Evolutionary conservation across 1,284 basidiomycete species (phyloP).

Genomic region (Vanrija pseudolonga): DNA sequence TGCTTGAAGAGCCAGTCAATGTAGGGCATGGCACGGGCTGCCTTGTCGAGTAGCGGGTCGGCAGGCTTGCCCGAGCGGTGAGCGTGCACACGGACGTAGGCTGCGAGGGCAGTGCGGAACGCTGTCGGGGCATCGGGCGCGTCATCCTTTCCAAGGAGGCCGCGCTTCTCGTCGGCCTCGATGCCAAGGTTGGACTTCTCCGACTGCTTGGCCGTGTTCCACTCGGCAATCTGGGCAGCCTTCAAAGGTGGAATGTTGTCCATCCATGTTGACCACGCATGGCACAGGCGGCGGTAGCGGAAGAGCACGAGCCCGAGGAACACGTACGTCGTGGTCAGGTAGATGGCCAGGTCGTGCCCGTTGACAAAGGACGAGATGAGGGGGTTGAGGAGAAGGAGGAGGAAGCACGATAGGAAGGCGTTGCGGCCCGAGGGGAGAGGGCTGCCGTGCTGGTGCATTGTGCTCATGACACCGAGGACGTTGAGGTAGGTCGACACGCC

Average conservation of each 20-base stretch:
- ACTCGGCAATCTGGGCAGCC: constrained; percentile 2
- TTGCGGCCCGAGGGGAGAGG: constrained; percentile 10
- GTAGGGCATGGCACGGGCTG: constrained; percentile 2
- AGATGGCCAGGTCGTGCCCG: constrained; percentile 12
- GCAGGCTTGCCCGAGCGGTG: neutral
- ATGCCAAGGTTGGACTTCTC: neutral
- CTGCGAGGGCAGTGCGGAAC: neutral
- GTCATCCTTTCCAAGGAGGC: neutral
- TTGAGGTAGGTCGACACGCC: constrained; percentile 12
- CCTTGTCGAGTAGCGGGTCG: constrained; percentile 5
- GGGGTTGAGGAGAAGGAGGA: constrained; percentile 5
- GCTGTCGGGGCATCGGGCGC: neutral
- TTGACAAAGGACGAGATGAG: constrained; percentile 3
- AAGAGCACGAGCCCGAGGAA: constrained; percentile 1
- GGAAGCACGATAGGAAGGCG: constrained; percentile 7
- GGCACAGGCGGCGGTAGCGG: constrained; percentile 9
- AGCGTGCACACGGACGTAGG: neutral
- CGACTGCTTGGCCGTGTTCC: neutral
- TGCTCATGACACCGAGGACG: constrained; percentile 12
- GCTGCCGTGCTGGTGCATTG: constrained; percentile 12
- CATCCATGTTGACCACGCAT: constrained; percentile 11
- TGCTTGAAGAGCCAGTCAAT: constrained; percentile 9
- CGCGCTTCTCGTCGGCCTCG: neutral
- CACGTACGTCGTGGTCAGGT: constrained; percentile 8
- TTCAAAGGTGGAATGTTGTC: constrained; percentile 7